Conservation (phyloP, 2,329 filamentous ascomycete genomes). For the Graphiopsis chlorocephala region DNA sequence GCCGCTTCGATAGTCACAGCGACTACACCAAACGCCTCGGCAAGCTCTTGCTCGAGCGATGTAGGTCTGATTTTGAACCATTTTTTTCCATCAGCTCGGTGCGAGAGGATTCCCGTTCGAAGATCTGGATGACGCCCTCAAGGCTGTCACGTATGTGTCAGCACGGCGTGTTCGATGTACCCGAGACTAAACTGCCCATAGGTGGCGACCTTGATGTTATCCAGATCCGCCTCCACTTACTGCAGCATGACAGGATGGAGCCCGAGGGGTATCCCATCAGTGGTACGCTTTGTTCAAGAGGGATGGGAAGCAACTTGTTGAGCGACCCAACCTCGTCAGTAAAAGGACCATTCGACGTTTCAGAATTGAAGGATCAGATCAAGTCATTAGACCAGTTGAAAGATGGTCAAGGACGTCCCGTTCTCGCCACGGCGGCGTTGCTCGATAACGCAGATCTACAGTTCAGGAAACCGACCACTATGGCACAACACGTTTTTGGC, state of each 20-base stretch:
- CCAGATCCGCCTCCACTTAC: constrained; percentile 34
- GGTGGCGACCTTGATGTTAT: constrained; percentile 30
- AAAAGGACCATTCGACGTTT: too few relatives aligned
- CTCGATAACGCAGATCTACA: too few relatives aligned
- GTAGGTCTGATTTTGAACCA: constrained; percentile 33
- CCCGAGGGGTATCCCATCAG: constrained; percentile 36
- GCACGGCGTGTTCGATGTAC: constrained; percentile 28
- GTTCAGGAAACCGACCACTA: too few relatives aligned
- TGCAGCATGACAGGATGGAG: constrained; percentile 32
- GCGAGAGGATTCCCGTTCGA: neutral
- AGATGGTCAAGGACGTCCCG: too few relatives aligned
- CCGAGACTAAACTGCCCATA: constrained; percentile 32
- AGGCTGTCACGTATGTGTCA: constrained; percentile 27
- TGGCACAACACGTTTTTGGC: too few relatives aligned
- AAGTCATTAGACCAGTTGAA: too few relatives aligned
- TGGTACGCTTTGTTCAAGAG: too few relatives aligned
- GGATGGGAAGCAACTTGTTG: too few relatives aligned
- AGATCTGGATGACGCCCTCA: constrained; percentile 26
- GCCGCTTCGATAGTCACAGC: constrained; percentile 35
- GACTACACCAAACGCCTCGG: constrained; percentile 32
- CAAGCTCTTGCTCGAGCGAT: constrained; percentile 26
- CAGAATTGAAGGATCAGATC: too few relatives aligned
- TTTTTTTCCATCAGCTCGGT: constrained; percentile 28
- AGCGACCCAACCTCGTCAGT: too few relatives aligned
- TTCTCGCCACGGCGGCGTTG: too few relatives aligned